Conservation (phyloP, 306 rosid genomes). For the Echinosophora koreensis region DNA sequence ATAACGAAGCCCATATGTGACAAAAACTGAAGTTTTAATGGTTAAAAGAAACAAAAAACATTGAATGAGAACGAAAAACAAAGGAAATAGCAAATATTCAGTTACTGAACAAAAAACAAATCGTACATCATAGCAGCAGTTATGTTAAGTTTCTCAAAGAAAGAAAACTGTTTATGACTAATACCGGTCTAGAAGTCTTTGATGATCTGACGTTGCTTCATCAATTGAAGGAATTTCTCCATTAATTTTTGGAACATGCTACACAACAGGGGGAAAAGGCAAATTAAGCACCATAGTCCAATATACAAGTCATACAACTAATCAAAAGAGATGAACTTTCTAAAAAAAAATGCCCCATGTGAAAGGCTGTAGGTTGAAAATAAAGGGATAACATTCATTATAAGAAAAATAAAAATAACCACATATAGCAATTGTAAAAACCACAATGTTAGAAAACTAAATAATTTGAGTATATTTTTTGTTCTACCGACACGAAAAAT, state of each 20-base stretch:
- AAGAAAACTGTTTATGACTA: constrained; percentile 26
- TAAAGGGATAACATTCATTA: constrained; percentile 3
- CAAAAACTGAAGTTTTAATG: constrained; percentile 17
- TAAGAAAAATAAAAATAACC: neutral
- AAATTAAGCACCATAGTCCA: constrained; percentile 24
- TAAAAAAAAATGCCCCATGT: no score
- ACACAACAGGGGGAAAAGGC: constrained; percentile 38
- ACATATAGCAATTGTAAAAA: neutral
- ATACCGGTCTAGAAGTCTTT: constrained; percentile 84
- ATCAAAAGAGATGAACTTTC: constrained; percentile 37
- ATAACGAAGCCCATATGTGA: constrained; percentile 15
- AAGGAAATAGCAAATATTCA: constrained; percentile 17
- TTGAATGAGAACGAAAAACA: neutral
- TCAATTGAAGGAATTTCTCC: constrained; percentile 92
- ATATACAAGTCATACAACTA: constrained; percentile 11
- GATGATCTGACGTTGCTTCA: constrained; percentile 87
- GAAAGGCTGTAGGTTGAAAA: no score
- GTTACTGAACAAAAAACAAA: constrained; percentile 27
- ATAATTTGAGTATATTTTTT: constrained; percentile 7
- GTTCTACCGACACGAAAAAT: neutral
- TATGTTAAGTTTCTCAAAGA: constrained; percentile 27
- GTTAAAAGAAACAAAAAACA: constrained; percentile 1
- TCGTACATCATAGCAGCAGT: constrained; percentile 24
- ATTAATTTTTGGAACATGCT: constrained; percentile 91
- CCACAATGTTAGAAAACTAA: neutral